Evolutionary conservation across 192 early-diverging fungal species (phyloP).

Genomic region (Coemansia sp.): DNA sequence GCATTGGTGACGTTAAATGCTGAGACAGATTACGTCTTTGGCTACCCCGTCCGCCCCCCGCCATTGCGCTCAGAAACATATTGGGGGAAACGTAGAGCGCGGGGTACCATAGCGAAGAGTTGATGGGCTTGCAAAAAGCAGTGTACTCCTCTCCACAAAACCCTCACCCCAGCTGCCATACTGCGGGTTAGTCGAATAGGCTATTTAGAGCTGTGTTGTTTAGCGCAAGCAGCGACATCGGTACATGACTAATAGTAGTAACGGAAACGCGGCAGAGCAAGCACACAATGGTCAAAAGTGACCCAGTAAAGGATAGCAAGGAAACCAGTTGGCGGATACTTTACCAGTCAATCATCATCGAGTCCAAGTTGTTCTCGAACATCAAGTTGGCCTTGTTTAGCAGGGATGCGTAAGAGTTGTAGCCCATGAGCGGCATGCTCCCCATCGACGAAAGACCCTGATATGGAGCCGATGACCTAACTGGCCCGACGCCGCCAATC

Average conservation of each 20-base stretch:
- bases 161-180: not conserved
- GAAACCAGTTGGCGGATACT: slow-evolving; percentile 6
- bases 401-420: slow-evolving; percentile 61
- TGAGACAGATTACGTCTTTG: not conserved
- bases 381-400: slow-evolving; percentile 75
- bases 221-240: not conserved
- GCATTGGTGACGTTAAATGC: not conserved
- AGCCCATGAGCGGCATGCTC: slow-evolving; percentile 28
- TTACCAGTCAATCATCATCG: slow-evolving; percentile 67
- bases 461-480: slow-evolving; percentile 15
- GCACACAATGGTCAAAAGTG: not conserved
- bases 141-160: not conserved
- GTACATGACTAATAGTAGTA: not conserved
- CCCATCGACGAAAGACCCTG: slow-evolving; percentile 19
- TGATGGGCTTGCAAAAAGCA: not conserved
- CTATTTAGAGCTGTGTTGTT: not conserved
- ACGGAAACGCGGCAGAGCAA: not conserved
- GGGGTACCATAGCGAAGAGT: not conserved
- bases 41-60: not conserved
- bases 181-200: not conserved
- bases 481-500: not conserved
- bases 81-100: not conserved
- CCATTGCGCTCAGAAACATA: not conserved
- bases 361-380: slow-evolving; percentile 67
- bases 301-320: not conserved